These are phyloP conservation scores for Aspergillus viridinutans DNA, from an alignment of 2,329 filamentous ascomycete species.

Conservation along the genomic window DNA sequence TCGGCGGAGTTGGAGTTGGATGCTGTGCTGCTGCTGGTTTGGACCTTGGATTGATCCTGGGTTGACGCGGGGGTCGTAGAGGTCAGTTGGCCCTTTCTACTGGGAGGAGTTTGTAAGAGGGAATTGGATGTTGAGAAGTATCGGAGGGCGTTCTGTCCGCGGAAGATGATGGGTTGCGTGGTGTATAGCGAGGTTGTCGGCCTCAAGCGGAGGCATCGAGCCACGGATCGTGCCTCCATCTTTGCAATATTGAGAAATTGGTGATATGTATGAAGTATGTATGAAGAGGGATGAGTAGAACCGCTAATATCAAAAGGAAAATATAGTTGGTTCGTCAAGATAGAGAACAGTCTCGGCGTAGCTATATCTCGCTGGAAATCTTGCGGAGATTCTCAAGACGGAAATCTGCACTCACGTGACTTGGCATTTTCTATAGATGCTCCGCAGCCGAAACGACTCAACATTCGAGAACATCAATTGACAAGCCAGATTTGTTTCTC, in stretches of 20 bases:
- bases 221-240: conserved; percentile 32
- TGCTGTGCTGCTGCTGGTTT: not conserved
- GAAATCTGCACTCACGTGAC: conserved; percentile 6
- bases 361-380: not conserved
- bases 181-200: conserved; percentile 25
- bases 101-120: conserved; percentile 22
- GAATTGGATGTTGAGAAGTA: conserved; percentile 11
- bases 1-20: conserved; percentile 8
- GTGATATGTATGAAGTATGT: not conserved
- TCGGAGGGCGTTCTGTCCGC: conserved; percentile 9
- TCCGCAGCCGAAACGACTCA: not conserved
- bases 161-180: conserved; percentile 12
- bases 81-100: conserved; percentile 4
- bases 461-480: not conserved
- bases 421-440: not conserved
- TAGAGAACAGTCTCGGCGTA: not conserved
- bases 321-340: not conserved
- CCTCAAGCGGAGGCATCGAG: conserved; percentile 29
- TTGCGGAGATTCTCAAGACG: conserved; percentile 1
- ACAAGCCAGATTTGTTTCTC: not conserved
- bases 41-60: conserved; percentile 1
- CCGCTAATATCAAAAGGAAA: not conserved
- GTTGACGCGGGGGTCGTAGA: conserved; percentile 6
- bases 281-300: not conserved
- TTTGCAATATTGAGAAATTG: conserved; percentile 1